A percentile compares a stretch with the other conserved stretches of the same genome.
phyloP scores from a whole-genome alignment of 805 yeast genomes.

The Starmerella vaccinii region DNA sequence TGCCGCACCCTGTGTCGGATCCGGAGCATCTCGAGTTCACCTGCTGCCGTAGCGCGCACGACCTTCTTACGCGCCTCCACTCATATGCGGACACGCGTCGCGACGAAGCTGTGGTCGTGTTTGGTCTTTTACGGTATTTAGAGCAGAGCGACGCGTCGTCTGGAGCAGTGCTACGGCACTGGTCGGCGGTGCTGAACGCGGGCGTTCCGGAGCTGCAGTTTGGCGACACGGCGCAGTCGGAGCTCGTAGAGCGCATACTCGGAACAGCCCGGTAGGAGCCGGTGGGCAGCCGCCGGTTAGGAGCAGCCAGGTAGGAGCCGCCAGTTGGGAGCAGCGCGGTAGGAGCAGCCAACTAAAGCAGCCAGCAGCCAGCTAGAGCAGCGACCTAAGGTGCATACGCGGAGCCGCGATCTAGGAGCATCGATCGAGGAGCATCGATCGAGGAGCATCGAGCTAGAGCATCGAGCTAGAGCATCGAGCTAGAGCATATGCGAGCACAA shows the following conservation, averaged over 20 bases:
- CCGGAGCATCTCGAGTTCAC: conserved; percentile 17
- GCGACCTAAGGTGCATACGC: too few species aligned
- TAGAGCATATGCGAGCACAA: not conserved
- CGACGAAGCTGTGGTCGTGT: not conserved
- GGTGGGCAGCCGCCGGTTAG: too few species aligned
- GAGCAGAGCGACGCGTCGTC: not conserved
- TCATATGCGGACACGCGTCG: not conserved
- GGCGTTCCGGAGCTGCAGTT: conserved; percentile 4
- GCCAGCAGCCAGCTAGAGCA: too few species aligned
- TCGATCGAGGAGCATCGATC: too few species aligned
- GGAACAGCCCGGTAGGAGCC: not conserved
- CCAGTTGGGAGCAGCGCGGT: too few species aligned
- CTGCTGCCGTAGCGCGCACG: conserved; percentile 6
- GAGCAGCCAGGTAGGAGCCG: too few species aligned
- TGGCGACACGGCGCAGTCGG: conserved; percentile 8
- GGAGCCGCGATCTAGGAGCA: too few species aligned
- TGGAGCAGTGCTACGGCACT: conserved; percentile 5
- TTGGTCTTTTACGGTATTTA: conserved; percentile 11
- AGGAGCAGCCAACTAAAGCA: too few species aligned
- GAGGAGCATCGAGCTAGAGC: too few species aligned
- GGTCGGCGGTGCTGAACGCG: conserved; percentile 11
- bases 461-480: too few species aligned
- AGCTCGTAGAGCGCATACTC: conserved; percentile 2
- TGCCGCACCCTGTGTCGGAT: not conserved
- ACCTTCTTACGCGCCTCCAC: not conserved